Evolutionary conservation across 2,329 filamentous ascomycete species (phyloP), one percentile per base, ranked within the genome.

Genomic region (Neofusicoccum ribis): DNA sequence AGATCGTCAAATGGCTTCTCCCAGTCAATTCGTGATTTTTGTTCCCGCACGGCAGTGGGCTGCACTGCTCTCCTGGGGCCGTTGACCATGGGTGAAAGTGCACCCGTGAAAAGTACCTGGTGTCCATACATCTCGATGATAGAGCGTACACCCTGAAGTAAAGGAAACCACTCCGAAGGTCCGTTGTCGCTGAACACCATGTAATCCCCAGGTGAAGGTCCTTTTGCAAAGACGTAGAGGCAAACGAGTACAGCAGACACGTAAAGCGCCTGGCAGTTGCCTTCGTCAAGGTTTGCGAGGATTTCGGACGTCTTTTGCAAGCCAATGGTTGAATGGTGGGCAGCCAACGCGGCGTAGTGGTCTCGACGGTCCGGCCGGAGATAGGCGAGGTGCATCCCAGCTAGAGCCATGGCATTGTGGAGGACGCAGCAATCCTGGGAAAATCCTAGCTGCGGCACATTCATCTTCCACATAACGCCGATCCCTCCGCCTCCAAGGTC

Each of bases 231-330:
- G 41, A 44, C 36, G 23, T 58, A 59, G 17, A 64, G 20, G 34
- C 31, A 46, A 17, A 59, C 43, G 12, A 65, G 23, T 8, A 43
- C 31, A 11, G 47, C 52, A 5, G 62, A 47, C 4, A 58, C 39
- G 50, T 64, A 64, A 20, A 65, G 20, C n/a, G 52, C 43, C 9
- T 50, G 43, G 51, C 52, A 59, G 20, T 60, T 65, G 4, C 43
- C 44, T 5, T n/a, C 7, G 52, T n/a, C 23, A 0, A 65, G 43
- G 14, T 47, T 17, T 1, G 20, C 3, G 3, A 65, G 63, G 2
- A 51, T 5, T 12, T 62, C 58, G 3, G 58, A 41, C 14, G 41
- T 52, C 15, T 64, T 20, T 27, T 39, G 39, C 23, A 64, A 14
- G 50, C 62, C 62, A 31, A 64, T 54, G 36, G 39, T 56, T 2